Conservation (phyloP, 805 yeast species). For the Pichia sporocuriosa region DNA sequence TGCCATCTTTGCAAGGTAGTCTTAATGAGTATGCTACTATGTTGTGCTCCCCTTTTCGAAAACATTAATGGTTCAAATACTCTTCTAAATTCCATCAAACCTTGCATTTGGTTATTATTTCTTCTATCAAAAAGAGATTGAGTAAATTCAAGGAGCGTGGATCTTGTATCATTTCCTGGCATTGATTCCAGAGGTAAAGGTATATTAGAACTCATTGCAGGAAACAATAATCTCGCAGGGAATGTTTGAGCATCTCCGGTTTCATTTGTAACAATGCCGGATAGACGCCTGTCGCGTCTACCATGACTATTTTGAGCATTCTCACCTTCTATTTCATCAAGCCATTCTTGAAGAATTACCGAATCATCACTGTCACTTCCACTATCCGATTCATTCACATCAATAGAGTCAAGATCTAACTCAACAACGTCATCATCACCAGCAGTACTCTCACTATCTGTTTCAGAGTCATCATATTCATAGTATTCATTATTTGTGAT, state of each 20-base stretch:
- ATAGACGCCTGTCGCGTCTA: slow-evolving; percentile 10
- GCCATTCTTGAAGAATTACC: slow-evolving; percentile 28
- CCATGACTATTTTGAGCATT: slow-evolving; percentile 18
- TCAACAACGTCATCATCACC: slow-evolving; percentile 19
- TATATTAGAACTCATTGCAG: neutral
- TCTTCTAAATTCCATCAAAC: slow-evolving; percentile 12
- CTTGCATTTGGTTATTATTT: slow-evolving; percentile 3
- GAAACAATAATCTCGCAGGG: slow-evolving; percentile 1
- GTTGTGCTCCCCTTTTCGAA: slow-evolving; percentile 11
- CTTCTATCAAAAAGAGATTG: slow-evolving; percentile 9
- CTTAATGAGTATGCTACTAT: slow-evolving; percentile 18
- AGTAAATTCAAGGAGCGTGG: slow-evolving; percentile 8
- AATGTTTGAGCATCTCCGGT: neutral
- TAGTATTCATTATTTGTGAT: slow-evolving; percentile 1
- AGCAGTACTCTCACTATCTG: slow-evolving; percentile 1
- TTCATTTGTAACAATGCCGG: neutral
- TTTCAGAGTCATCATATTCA: neutral
- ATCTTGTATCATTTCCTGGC: neutral
- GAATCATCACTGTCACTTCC: slow-evolving; percentile 25
- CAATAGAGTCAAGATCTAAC: slow-evolving; percentile 18
- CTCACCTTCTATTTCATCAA: slow-evolving; percentile 25
- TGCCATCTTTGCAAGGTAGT: slow-evolving; percentile 62
- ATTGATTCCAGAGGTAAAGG: slow-evolving; percentile 7
- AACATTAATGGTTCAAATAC: slow-evolving; percentile 13
- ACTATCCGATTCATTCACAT: slow-evolving; percentile 13